Base-by-base conservation (phyloP, 2,329 filamentous ascomycete genomes). In the Fusarium goolgardi region DNA sequence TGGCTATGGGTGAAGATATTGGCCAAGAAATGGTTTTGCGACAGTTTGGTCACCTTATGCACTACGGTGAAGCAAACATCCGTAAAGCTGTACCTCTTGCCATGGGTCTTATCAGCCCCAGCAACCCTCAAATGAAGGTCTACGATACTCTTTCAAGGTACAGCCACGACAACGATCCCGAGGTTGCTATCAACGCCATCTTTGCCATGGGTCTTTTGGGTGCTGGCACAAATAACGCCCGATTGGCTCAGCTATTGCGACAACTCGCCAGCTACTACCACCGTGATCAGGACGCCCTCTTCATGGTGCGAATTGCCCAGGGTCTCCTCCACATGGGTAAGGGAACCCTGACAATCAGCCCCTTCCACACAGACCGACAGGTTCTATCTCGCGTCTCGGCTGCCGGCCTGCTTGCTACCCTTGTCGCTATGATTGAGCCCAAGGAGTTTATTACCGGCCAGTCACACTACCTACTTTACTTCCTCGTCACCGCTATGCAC, bases 51-150 rank as follows among this genome's bases (percentile, higher is more conserved):
- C 96, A 99, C 79, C 85, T 99, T 63, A 99, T 99, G 96, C 96
- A 99, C 82, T 99, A 99, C 75, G 96, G 96, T 68, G 95, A 97
- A 79, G 87, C 94, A 76, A 98, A 99, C 78, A 99, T 99, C 74
- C 91, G 96, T 66, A 96, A 96, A 77, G 95, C 94, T 21, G 96
- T 99, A 31, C 96, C 96, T 35, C 85, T 99, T 55, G 96, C 96
- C 27, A 96, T 99, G 93, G 96, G 94, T 75, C 86, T 99, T 55
- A 91, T 99, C 76, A 97, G 93, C 81, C 93, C 96, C 15, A 97
- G 94, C 82, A 99, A 99, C 82, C 96, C 96, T 13, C 96, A 99
- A 79, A 99, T 99, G 95, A 99, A 98, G 85, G 92, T 99, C 47
- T 99, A 99, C 83, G 96, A 99, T 79, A 99, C 96, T 1, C 85